These are phyloP conservation scores for Pseudohyphozyma bogoriensis DNA, from an alignment of 768 basidiomycete species.

Conservation along the genomic window DNA sequence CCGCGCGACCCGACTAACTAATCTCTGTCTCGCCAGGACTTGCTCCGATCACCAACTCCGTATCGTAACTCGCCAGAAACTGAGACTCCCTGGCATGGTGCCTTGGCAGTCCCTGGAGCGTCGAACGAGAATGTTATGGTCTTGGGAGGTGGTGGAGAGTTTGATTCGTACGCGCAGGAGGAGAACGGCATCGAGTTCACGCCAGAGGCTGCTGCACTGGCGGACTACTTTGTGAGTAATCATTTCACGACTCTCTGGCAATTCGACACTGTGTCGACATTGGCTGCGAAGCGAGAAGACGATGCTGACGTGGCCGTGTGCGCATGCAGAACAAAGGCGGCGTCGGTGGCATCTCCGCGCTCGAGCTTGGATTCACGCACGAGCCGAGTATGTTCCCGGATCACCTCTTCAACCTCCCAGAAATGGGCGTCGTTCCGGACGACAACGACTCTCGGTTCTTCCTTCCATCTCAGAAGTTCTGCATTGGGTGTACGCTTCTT, in stretches of 20 bases:
- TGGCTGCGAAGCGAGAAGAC: not conserved
- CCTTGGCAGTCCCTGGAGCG: not conserved
- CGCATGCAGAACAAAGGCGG: constrained; percentile 20
- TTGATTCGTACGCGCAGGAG: not conserved
- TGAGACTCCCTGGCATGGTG: not conserved
- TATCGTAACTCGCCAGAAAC: not conserved
- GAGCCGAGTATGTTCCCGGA: constrained; percentile 18
- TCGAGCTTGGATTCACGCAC: constrained; percentile 24
- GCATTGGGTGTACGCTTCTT: constrained; percentile 2
- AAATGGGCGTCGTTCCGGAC: not conserved
- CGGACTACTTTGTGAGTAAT: constrained; percentile 1
- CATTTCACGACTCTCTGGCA: not conserved
- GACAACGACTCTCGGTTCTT: constrained; percentile 7
- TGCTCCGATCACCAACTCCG: not conserved
- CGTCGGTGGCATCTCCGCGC: constrained; percentile 25
- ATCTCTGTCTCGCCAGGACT: not conserved
- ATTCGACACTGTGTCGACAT: not conserved
- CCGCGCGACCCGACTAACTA: no score
- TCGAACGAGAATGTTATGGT: not conserved
- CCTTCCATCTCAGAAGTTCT: constrained; percentile 3
- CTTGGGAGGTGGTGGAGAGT: not conserved
- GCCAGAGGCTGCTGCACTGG: constrained; percentile 15
- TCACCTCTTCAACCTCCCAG: constrained; percentile 2
- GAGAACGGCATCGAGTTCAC: constrained; percentile 11
- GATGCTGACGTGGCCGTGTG: not conserved